A percentile compares a stretch with the other conserved stretches of the same genome.
Conservation (phyloP, 1,284 basidiomycete species). For the Ganoderma boninense region DNA sequence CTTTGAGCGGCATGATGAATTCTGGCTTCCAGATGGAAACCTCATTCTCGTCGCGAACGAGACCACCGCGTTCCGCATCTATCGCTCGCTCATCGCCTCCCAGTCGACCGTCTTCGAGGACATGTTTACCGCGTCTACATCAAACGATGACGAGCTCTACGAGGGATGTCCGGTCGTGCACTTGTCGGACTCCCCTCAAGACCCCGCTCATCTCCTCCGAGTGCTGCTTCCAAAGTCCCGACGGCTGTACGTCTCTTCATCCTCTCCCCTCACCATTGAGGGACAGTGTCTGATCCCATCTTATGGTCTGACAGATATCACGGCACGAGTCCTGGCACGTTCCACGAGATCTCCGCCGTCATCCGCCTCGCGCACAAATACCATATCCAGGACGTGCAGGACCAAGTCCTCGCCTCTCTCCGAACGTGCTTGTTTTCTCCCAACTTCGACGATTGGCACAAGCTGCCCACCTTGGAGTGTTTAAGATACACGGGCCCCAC, state of each 20-base stretch:
- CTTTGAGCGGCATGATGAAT: neutral
- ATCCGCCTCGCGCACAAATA: too few relatives aligned
- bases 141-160: constrained; percentile 11
- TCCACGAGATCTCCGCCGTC: too few relatives aligned
- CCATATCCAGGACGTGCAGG: too few relatives aligned
- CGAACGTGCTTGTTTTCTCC: too few relatives aligned
- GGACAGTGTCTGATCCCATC: too few relatives aligned
- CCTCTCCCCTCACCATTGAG: too few relatives aligned
- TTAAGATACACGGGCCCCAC: too few relatives aligned
- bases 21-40: constrained; percentile 32
- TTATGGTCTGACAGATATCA: too few relatives aligned
- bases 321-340: too few relatives aligned
- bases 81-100: constrained; percentile 25
- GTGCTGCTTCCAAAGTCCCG: constrained; percentile 3
- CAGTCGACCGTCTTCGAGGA: constrained; percentile 31
- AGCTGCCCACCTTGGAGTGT: too few relatives aligned
- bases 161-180: constrained; percentile 28
- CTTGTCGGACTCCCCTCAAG: constrained; percentile 23
- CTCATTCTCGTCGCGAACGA: constrained; percentile 29
- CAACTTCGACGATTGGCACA: too few relatives aligned
- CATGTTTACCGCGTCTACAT: constrained; percentile 29
- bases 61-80: constrained; percentile 26
- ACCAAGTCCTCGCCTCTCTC: too few relatives aligned
- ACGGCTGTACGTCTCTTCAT: neutral
- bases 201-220: constrained; percentile 18